Evolutionary conservation across 495 filamentous ascomycete genomes (phyloP), one percentile per base, ranked within the genome.

Genomic region (Elaphomyces granulatus): DNA sequence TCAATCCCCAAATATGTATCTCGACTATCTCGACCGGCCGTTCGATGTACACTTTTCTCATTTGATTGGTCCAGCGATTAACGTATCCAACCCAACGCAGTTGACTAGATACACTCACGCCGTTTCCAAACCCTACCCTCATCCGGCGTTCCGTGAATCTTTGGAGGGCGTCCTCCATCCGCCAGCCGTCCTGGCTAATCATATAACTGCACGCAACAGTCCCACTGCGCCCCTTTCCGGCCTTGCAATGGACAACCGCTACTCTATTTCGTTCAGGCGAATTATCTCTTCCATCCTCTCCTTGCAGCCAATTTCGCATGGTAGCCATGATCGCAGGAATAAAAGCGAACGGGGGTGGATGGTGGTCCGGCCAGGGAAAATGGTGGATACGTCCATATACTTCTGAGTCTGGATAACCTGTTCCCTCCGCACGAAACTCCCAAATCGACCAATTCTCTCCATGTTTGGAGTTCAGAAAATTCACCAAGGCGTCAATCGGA

Each of bases 371-470:
- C 73, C 83, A 98, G 1, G 90, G 90, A 48, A 81, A 95, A 61
- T 96, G 90, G 45, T 78, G 71, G 35, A 96, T 77, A 0, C 87
- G 64, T 20, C 72, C 68, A 51, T 87, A 83, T 1, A 98, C 87
- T 41, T 90, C 87, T 17, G 70, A 70, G 55, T 96, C 90, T 0
- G 83, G 83, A 49, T 98, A 98, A 0, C 90, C 90, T 0, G 92
- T 94, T 7, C 90, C 90, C 55, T 98, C 90, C 21, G 85, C 90
- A 26, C 92, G 78, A 51, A 96, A 95, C 53, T 98, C 90, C 85
- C 86, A 98, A 46, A 98, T 94, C 8, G 77, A 72, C 90, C 88
- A 96, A 41, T 85, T 64, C 8, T 67, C 56, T 38, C 74, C 79
- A 65, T 98, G 90, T 44, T 83, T 83, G 15, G 64, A 60, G 60